Percentiles rank a stretch among this genome's conserved stretches.
Conservation (phyloP, 2,329 filamentous ascomycete genomes). For the Xylaria sp. region DNA sequence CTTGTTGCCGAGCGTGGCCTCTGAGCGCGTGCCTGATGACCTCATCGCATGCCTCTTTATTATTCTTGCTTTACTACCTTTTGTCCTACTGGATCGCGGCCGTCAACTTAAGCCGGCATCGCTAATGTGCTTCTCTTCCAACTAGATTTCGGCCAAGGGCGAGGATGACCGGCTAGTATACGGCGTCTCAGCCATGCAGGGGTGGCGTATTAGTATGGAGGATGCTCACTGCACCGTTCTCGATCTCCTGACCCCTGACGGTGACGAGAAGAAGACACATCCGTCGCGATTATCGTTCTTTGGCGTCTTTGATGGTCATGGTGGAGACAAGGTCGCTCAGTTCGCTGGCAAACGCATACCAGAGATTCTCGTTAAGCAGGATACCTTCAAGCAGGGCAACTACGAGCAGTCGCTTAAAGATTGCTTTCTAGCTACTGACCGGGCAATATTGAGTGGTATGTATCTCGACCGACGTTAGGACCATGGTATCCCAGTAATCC, state of each 20-base stretch:
- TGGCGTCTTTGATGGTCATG: constrained; percentile 97
- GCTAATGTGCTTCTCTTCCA: constrained; percentile 28
- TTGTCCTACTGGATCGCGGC: constrained; percentile 5
- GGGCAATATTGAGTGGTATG: constrained; percentile 93
- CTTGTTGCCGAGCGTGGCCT: constrained; percentile 17
- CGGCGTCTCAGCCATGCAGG: constrained; percentile 98
- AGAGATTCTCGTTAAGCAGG: constrained; percentile 93
- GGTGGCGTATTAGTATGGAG: constrained; percentile 99
- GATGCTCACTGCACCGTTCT: constrained; percentile 92
- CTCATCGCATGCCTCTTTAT: constrained; percentile 31
- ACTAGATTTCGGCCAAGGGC: constrained; percentile 85
- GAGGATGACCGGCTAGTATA: constrained; percentile 93
- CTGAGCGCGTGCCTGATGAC: constrained; percentile 41
- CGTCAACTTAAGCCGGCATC: constrained; percentile 11
- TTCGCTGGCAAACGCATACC: constrained; percentile 94
- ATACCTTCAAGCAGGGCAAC: constrained; percentile 89
- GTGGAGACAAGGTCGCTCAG: constrained; percentile 93
- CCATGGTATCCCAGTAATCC: background rate
- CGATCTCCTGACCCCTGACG: constrained; percentile 75
- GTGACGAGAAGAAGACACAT: constrained; percentile 70
- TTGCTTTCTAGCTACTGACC: constrained; percentile 94
- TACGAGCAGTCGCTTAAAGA: constrained; percentile 97
- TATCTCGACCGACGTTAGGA: background rate
- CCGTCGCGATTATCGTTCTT: constrained; percentile 90
- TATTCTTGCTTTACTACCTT: background rate